Conservation (phyloP, 2,329 filamentous ascomycete species). For the Trichoderma sp. region DNA sequence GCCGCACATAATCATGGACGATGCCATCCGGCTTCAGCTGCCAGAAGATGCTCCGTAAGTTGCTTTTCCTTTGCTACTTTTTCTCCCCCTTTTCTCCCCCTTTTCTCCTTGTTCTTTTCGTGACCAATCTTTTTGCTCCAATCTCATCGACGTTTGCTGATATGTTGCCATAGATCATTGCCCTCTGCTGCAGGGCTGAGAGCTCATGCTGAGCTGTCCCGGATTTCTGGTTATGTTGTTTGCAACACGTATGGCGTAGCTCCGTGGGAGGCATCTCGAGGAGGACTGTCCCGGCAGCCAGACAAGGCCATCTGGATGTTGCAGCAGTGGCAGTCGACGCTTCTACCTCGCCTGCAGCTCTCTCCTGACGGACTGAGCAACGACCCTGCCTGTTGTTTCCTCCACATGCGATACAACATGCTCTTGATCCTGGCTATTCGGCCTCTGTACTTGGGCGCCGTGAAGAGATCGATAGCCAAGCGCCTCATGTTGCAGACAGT, state of each 20-base stretch:
- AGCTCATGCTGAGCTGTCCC: constrained; percentile 52
- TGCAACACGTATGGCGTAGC: constrained; percentile 51
- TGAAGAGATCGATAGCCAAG: constrained; percentile 52
- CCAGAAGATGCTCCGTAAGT: constrained; percentile 50
- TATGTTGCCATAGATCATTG: constrained; percentile 42
- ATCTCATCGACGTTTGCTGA: background rate
- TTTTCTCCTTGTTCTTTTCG: background rate
- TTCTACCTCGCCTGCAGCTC: constrained; percentile 47
- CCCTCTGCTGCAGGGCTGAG: constrained; percentile 50
- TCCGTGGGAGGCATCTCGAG: constrained; percentile 36
- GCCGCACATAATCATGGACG: constrained; percentile 51
- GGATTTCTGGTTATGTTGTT: constrained; percentile 54
- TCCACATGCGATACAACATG: constrained; percentile 57
- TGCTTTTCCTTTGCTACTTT: too few species aligned
- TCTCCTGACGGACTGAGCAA: constrained; percentile 41
- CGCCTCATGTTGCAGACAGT: constrained; percentile 40
- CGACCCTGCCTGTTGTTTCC: constrained; percentile 49
- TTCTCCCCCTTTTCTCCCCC: background rate
- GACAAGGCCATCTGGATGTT: constrained; percentile 49
- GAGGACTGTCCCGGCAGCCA: constrained; percentile 40
- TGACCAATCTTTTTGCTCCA: background rate
- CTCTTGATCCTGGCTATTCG: constrained; percentile 54
- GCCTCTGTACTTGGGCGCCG: constrained; percentile 52
- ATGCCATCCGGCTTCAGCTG: constrained; percentile 50
- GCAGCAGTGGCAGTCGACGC: constrained; percentile 45